phyloP scores from a whole-genome alignment of 177 flowering plant genomes.

The Telopea speciosissima region DNA sequence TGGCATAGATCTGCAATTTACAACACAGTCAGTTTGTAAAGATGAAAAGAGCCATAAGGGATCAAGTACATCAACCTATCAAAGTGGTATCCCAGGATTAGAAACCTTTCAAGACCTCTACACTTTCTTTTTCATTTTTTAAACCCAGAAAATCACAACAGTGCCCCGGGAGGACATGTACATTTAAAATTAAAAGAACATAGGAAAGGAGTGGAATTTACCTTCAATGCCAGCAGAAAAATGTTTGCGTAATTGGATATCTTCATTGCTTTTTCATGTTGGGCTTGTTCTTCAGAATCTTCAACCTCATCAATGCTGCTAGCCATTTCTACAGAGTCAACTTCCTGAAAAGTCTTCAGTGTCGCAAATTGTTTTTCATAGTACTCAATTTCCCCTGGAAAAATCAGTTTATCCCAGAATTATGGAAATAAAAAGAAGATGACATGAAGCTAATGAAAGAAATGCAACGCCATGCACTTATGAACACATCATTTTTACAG shows the following conservation, averaged over 20 bases:
- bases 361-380: conserved; percentile 73
- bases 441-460: too few species aligned
- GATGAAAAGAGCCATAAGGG: too few species aligned
- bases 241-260: conserved; percentile 76
- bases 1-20: conserved; percentile 64
- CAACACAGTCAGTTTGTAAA: conserved; percentile 4
- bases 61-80: background rate
- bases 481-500: too few species aligned
- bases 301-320: conserved; percentile 28
- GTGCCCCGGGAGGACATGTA: too few species aligned
- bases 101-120: background rate
- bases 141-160: too few species aligned
- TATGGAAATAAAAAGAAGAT: background rate
- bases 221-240: conserved; percentile 62
- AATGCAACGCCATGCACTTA: too few species aligned
- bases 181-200: too few species aligned
- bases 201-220: conserved; percentile 8
- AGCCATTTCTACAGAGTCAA: conserved; percentile 40
- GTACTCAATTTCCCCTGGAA: conserved; percentile 67
- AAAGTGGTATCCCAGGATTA: background rate
- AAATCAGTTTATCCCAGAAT: background rate
- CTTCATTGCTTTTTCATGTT: conserved; percentile 71
- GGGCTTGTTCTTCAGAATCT: conserved; percentile 43
- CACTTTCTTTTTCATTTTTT: too few species aligned
- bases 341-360: conserved; percentile 77